Evolutionary conservation across 352 stramenopile species (phyloP), one percentile per base, ranked within the genome.

Genomic region (Pythium pectinolyticum): DNA sequence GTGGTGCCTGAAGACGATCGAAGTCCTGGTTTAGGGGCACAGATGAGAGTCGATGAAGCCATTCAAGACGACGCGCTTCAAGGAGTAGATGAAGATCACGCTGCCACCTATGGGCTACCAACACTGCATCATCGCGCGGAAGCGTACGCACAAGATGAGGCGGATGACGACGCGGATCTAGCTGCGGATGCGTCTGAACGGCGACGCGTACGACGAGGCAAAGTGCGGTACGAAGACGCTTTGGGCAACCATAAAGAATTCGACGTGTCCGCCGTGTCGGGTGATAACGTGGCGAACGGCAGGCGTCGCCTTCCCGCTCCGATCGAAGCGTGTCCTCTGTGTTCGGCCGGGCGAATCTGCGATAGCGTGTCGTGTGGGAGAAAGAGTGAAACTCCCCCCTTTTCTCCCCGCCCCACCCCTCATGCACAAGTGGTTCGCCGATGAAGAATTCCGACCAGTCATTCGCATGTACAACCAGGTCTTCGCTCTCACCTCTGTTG

Each of bases 221-320:
- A 53, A 24, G 30, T 41, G n/a, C n/a, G n/a, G n/a, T n/a, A n/a
- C n/a, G n/a, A n/a, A n/a, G n/a, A n/a, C n/a, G 52, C 52, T 5
- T n/a, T 59, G 3, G 52, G 5, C n/a, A 59, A 59, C 19, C 52
- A 59, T 50, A 37, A 59, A 59, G 52, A 59, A 9, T 59, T 59
- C 52, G 12, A 48, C 3, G 10, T 48, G 7, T 37, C 35, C 2
- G 10, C 0, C 28, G 52, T 59, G 12, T 40, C 25, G 2, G 52
- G 35, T 19, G n/a, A 50, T 0, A 10, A 40, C 4, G 37, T 50
- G 0, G 10, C 19, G 4, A 17, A 1, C 17, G 37, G 37, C 5
- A 25, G 39, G 5, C 52, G 50, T 11, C 0, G 15, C 0, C 27
- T 59, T 0, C 52, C 52, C 11, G 14, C 2, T 28, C 24, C 52